Percentiles rank a stretch among this genome's conserved stretches.
Conservation (phyloP, 73 alveolate species). For the Tetrahymena malaccensis region DNA sequence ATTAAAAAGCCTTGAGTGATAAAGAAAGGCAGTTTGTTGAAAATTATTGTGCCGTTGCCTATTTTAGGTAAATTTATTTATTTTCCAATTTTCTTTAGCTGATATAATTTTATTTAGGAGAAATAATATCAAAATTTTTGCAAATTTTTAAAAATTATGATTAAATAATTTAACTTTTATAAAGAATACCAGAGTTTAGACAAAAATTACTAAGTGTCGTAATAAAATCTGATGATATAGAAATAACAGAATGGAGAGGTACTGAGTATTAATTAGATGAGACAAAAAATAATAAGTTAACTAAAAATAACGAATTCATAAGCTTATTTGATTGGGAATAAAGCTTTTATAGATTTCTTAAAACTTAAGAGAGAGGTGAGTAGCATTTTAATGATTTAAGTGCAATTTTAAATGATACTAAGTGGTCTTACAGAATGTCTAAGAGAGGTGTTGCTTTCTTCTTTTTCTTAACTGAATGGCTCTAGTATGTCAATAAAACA, state of each 20-base stretch:
- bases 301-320: conserved; percentile 6
- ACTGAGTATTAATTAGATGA: conserved; percentile 21
- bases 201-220: conserved; percentile 10
- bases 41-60: conserved; percentile 51
- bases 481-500: conserved; percentile 41
- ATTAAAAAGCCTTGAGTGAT: conserved; percentile 63
- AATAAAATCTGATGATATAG: conserved; percentile 14
- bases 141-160: no score
- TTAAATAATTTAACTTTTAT: no score
- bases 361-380: conserved; percentile 16
- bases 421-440: conserved; percentile 60
- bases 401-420: conserved; percentile 13
- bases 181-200: conserved; percentile 41
- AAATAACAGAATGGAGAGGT: conserved; percentile 41
- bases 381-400: conserved; percentile 25
- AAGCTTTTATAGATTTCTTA: conserved; percentile 48
- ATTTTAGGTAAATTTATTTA: conserved; percentile 24
- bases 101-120: no score
- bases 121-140: no score
- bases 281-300: not conserved
- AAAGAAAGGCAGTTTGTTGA: conserved; percentile 66
- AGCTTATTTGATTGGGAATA: conserved; percentile 70
- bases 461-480: conserved; percentile 67
- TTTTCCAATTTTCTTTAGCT: not conserved
- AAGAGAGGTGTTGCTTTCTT: conserved; percentile 85